Evolutionary conservation across 176 grass and related monocot genomes (phyloP), one percentile per base, ranked within the genome.

Genomic region (Musa schizocarpa): DNA sequence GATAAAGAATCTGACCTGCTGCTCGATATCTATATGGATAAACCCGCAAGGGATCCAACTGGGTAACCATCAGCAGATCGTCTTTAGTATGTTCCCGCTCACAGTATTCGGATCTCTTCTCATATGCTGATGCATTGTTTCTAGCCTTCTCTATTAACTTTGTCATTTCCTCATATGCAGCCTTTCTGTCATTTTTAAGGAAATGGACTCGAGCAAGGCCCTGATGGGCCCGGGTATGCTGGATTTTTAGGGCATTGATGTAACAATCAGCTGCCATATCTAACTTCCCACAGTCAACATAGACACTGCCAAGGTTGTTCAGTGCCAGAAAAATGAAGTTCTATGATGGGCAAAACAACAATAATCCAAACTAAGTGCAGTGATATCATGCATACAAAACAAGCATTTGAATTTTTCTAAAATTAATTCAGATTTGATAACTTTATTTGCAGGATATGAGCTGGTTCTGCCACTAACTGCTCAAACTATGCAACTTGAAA

Each of bases 261-360:
- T 96, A 96, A 79, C 93, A 96, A 82, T 96, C 93, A 79, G 83
- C 89, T 81, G 93, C 93, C 50, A 77, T 78, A 56, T 92, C 93
- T 75, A 96, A 75, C 76, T 92, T 92, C 50, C 76, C 93, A 77
- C 89, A 96, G 79, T 96, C 93, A 76, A 96, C 87, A 69, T 92
- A 96, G n/a, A 96, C 89, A 65, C 93, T 89, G 68, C 93, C 93
- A 78, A 96, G 89, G 71, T 96, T 96, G 71, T 96, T 96, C 81
- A 96, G 86, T 61, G 93, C 93, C 93, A 90, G 93, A 56, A 75
- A 73, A 54, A 73, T 54, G 25, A 1, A 57, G 61, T 17, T 74
- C 9, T 14, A n/a, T 66, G 57, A 61, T n/a, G n/a, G n/a, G 57
- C 29, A 50, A 29, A 25, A 69, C 13, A 48, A 69, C 13, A 34